phyloP scores from a whole-genome alignment of 345 rosid genomes.

The Bruguiera gymnorhiza region DNA sequence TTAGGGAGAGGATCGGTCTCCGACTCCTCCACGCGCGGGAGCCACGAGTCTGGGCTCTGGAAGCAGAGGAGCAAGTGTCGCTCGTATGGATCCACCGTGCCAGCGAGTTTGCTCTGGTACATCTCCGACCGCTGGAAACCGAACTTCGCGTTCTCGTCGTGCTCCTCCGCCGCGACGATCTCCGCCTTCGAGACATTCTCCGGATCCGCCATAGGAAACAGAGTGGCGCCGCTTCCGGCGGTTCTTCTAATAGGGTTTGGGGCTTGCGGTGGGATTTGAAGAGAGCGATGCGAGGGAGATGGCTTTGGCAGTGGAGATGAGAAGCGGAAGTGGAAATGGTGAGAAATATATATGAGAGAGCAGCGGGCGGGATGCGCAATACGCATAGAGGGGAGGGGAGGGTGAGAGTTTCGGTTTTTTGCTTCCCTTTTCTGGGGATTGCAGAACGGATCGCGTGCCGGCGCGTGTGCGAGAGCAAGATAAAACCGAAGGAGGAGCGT shows the following conservation, averaged over 20 bases:
- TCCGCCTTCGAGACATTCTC: constrained; percentile 31
- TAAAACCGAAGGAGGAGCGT: too few species aligned
- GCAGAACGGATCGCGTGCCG: too few species aligned
- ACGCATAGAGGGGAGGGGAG: neutral
- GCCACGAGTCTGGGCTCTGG: constrained; percentile 64
- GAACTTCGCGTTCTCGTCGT: constrained; percentile 47
- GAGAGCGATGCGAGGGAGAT: neutral
- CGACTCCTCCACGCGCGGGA: constrained; percentile 59
- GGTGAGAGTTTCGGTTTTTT: neutral
- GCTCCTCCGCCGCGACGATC: constrained; percentile 30
- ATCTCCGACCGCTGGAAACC: constrained; percentile 85
- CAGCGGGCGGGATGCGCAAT: neutral
- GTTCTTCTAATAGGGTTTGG: neutral
- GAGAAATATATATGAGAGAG: neutral
- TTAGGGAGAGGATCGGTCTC: constrained; percentile 61
- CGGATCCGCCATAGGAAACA: constrained; percentile 41
- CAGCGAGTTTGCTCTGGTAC: constrained; percentile 59
- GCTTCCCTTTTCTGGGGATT: too few species aligned
- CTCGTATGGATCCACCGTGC: constrained; percentile 62
- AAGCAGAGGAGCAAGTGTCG: constrained; percentile 76
- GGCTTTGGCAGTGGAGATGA: neutral
- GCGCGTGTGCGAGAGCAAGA: neutral
- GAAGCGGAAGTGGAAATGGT: too few species aligned
- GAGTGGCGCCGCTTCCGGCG: neutral
- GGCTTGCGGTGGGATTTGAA: neutral